phyloP scores from a whole-genome alignment of 2,329 filamentous ascomycete species.

The Cladosporium colombiae region DNA sequence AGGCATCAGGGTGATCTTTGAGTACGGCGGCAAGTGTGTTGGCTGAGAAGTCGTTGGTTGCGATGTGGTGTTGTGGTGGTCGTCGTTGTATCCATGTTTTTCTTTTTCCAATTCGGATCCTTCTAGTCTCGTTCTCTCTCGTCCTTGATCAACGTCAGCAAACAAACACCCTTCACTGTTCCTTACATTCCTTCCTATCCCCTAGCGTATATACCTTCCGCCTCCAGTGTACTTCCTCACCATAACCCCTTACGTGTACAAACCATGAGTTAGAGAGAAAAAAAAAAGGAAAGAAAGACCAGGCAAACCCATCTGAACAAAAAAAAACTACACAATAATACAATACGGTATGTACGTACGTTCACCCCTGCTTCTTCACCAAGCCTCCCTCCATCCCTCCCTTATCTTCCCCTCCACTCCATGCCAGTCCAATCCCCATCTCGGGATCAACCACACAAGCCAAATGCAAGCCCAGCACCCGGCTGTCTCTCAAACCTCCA shows the following conservation, averaged over 20 bases:
- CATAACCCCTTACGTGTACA: background rate
- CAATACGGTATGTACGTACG: conserved; percentile 4
- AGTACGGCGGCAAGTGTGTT: too few relatives aligned
- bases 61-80: too few relatives aligned
- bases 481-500: background rate
- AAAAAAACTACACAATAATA: conserved; percentile 9
- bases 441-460: background rate
- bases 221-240: background rate
- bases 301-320: background rate
- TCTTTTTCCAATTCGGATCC: background rate
- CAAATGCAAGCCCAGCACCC: background rate
- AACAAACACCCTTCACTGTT: background rate
- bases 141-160: background rate
- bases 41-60: too few relatives aligned
- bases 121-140: background rate
- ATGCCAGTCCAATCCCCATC: background rate
- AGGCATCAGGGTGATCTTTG: too few relatives aligned
- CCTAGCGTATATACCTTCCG: background rate
- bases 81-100: background rate
- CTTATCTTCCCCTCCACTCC: background rate
- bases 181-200: background rate
- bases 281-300: too few relatives aligned
- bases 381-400: background rate
- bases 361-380: background rate
- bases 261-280: background rate